These are phyloP conservation scores for Suillus lakei DNA, from an alignment of 768 basidiomycete species.

Conservation along the genomic window DNA sequence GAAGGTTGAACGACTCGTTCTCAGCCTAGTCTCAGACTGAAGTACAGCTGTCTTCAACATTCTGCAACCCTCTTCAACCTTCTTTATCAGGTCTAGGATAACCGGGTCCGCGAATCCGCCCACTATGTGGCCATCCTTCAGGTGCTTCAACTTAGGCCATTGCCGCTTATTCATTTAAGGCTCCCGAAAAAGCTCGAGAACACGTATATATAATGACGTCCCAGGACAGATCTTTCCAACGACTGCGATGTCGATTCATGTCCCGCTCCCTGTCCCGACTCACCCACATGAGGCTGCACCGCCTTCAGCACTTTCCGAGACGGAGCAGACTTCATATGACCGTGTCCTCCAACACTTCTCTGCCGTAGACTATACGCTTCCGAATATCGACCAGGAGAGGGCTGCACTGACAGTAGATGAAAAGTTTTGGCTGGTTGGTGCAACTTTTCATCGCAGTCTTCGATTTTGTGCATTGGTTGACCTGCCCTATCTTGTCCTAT, in stretches of 20 bases:
- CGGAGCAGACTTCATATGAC: conserved; percentile 54
- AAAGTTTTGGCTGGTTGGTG: conserved; percentile 74
- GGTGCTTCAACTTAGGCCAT: no score
- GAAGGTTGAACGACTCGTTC: no score
- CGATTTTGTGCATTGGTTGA: neutral
- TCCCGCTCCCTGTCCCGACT: conserved; percentile 30
- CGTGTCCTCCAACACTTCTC: conserved; percentile 66
- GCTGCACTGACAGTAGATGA: conserved; percentile 64
- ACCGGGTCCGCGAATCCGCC: neutral
- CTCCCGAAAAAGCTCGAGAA: neutral
- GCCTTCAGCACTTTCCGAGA: conserved; percentile 43
- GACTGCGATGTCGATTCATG: conserved; percentile 13
- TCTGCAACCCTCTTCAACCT: neutral
- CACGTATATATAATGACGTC: neutral
- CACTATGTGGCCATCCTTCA: no score
- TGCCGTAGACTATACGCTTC: conserved; percentile 53
- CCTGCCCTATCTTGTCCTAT: conserved; percentile 7
- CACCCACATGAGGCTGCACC: conserved; percentile 33
- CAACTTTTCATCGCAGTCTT: neutral
- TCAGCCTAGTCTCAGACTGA: no score
- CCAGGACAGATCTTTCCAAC: neutral
- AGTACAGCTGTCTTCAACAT: no score
- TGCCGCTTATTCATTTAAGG: neutral
- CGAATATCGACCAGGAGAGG: conserved; percentile 46
- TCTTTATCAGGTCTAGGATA: neutral